A percentile compares a stretch with the other conserved stretches of the same genome.
phyloP scores from a whole-genome alignment of 169 alveolate species.

The Eimeria sp. region DNA sequence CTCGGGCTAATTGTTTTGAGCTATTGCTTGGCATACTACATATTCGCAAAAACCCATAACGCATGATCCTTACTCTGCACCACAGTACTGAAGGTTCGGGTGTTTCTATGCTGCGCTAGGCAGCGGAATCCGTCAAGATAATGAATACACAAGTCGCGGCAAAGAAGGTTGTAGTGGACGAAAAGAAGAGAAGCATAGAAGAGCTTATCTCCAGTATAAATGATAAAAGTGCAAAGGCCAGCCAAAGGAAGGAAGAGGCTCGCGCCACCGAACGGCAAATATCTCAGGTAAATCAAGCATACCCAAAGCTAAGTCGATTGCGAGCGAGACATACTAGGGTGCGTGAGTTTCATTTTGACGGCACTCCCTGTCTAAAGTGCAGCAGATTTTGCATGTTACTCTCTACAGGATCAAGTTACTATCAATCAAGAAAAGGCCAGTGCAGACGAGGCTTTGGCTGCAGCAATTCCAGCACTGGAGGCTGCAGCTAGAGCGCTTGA shows the following conservation, averaged over 20 bases:
- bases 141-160: slow-evolving; percentile 91
- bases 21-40: background rate
- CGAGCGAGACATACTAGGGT: background rate
- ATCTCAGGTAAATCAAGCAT: slow-evolving; percentile 82
- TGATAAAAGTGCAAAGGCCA: slow-evolving; percentile 92
- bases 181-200: slow-evolving; percentile 92
- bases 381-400: background rate
- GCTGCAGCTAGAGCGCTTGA: slow-evolving; percentile 93
- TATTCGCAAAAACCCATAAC: background rate
- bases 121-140: slow-evolving; percentile 90
- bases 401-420: slow-evolving; percentile 76
- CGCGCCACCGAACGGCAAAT: slow-evolving; percentile 87
- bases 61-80: background rate
- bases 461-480: slow-evolving; percentile 94
- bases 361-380: too few species aligned
- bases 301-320: background rate
- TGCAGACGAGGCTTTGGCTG: slow-evolving; percentile 93
- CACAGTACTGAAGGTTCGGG: background rate
- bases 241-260: slow-evolving; percentile 91
- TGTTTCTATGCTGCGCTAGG: slow-evolving; percentile 88
- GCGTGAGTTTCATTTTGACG: background rate
- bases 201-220: slow-evolving; percentile 92
- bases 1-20: background rate
- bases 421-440: slow-evolving; percentile 90
- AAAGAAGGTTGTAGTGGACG: slow-evolving; percentile 94